A percentile compares a stretch with the other conserved stretches of the same genome.
phyloP scores from a whole-genome alignment of 805 yeast genomes.

The Kuraishia floccosa region DNA sequence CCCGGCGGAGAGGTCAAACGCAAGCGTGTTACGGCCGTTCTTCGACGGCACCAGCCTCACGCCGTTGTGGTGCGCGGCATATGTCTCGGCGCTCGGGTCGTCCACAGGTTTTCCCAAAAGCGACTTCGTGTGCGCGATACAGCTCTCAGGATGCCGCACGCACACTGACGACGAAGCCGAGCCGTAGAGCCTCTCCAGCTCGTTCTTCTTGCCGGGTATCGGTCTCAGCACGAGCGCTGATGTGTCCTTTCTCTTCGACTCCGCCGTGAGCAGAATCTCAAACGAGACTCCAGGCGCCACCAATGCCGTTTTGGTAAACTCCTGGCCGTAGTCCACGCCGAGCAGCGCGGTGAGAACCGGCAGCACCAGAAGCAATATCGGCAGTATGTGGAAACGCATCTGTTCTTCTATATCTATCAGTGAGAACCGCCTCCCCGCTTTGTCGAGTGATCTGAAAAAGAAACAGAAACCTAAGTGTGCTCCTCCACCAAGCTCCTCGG shows the following conservation, averaged over 20 bases:
- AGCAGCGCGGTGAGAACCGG: constrained; percentile 25
- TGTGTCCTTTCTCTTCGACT: constrained; percentile 83
- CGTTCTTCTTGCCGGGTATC: constrained; percentile 21
- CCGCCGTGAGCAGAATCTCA: constrained; percentile 82
- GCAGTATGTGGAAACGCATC: neutral
- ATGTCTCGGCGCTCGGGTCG: constrained; percentile 34
- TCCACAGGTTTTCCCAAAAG: constrained; percentile 55
- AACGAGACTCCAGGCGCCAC: constrained; percentile 87
- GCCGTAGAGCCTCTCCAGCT: constrained; percentile 67
- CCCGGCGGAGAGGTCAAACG: constrained; percentile 40
- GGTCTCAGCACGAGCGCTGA: constrained; percentile 62
- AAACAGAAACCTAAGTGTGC: neutral
- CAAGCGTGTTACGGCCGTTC: constrained; percentile 40
- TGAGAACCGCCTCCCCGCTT: neutral
- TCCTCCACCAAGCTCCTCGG: no score
- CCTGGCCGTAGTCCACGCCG: constrained; percentile 86
- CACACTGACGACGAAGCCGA: constrained; percentile 60
- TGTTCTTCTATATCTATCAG: neutral
- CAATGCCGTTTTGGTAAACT: constrained; percentile 74
- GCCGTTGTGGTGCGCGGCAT: constrained; percentile 49
- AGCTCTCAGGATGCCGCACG: constrained; percentile 61
- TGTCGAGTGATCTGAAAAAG: neutral
- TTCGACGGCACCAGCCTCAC: constrained; percentile 28
- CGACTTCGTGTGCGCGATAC: constrained; percentile 58
- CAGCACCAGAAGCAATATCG: neutral